Conservation (phyloP, 768 basidiomycete species). For the Serendipita sp. region DNA sequence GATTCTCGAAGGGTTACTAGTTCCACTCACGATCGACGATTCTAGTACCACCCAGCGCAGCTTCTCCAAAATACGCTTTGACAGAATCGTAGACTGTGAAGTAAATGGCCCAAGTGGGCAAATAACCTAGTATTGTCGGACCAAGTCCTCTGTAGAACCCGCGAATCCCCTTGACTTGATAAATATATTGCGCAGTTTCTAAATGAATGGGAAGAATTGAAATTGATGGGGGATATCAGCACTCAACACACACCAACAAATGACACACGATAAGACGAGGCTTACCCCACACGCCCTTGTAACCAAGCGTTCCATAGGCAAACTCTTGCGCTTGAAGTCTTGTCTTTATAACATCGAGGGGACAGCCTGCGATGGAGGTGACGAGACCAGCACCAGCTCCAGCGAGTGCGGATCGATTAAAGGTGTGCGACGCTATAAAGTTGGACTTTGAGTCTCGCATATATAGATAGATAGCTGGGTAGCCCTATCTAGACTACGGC, state of each 20-base stretch:
- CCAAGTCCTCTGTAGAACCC: slow-evolving; percentile 96
- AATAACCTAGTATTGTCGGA: slow-evolving; percentile 89
- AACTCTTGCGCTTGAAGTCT: slow-evolving; percentile 87
- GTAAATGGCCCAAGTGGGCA: slow-evolving; percentile 99
- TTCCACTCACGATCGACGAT: neutral
- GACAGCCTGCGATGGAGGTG: slow-evolving; percentile 87
- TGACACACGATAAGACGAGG: neutral
- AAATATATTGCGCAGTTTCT: slow-evolving; percentile 44
- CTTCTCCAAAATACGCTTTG: slow-evolving; percentile 66
- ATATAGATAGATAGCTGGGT: neutral
- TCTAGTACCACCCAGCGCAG: slow-evolving; percentile 28
- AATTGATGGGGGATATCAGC: neutral
- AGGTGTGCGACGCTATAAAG: slow-evolving; percentile 16
- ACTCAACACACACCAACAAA: slow-evolving; percentile 9
- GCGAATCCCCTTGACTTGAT: slow-evolving; percentile 54
- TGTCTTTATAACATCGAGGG: slow-evolving; percentile 95
- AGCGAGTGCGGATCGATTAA: slow-evolving; percentile 26
- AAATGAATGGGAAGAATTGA: neutral
- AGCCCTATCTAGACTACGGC: too few relatives aligned
- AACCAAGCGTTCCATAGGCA: slow-evolving; percentile 50
- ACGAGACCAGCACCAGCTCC: slow-evolving; percentile 93
- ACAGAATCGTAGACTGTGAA: slow-evolving; percentile 96
- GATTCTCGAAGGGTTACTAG: neutral
- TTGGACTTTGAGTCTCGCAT: slow-evolving; percentile 17
- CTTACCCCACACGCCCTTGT: slow-evolving; percentile 63